These are phyloP conservation scores for Schizophyllum amplum DNA, from an alignment of 1,284 basidiomycete genomes.

Conservation along the genomic window DNA sequence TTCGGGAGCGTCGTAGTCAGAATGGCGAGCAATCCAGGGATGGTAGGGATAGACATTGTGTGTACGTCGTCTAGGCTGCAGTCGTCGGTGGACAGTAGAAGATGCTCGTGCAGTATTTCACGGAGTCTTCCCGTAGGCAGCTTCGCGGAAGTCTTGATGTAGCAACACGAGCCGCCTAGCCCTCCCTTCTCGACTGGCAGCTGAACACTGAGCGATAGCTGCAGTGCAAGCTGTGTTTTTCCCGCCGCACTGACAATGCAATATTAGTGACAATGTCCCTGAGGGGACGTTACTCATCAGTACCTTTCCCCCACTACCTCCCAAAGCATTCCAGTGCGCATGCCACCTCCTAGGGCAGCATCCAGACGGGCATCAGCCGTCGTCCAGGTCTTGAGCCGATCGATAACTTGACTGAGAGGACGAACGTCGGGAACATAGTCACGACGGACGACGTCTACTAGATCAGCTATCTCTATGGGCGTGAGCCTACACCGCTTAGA, in stretches of 20 bases:
- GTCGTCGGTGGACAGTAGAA: constrained; percentile 32
- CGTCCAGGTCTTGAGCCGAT: constrained; percentile 37
- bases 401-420: constrained; percentile 20
- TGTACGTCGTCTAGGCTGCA: constrained; percentile 63
- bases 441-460: constrained; percentile 35
- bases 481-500: constrained; percentile 45
- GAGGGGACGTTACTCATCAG: no score
- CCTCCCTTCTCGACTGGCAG: constrained; percentile 46
- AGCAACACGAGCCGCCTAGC: constrained; percentile 56
- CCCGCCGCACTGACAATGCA: constrained; percentile 84
- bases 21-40: constrained; percentile 58
- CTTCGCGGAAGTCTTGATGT: constrained; percentile 66
- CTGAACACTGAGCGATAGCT: constrained; percentile 71
- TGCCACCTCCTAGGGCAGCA: constrained; percentile 61
- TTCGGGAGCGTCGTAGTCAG: constrained; percentile 57
- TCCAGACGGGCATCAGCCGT: constrained; percentile 70
- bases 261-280: no score
- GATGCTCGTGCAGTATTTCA: constrained; percentile 46
- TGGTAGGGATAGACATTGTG: constrained; percentile 49
- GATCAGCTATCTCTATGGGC: constrained; percentile 23
- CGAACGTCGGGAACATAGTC: constrained; percentile 34
- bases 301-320: constrained; percentile 89
- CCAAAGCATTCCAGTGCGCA: constrained; percentile 71
- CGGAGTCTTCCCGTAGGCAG: constrained; percentile 63
- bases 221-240: constrained; percentile 81